A percentile compares a stretch with the other conserved stretches of the same genome.
Conservation (phyloP, 2,329 filamentous ascomycete species). For the Incumbomyces lentus region DNA sequence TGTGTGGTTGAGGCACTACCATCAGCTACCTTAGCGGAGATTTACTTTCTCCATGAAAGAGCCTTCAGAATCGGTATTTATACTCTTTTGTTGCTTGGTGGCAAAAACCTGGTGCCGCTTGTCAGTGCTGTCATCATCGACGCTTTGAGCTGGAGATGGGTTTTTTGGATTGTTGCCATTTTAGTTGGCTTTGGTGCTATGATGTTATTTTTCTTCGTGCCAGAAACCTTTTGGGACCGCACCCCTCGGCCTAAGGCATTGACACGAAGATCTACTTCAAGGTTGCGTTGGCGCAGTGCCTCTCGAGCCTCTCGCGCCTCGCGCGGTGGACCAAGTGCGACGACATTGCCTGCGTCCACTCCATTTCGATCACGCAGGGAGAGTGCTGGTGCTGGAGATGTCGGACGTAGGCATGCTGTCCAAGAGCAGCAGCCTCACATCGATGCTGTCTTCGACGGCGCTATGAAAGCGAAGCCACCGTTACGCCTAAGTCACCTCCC, state of each 20-base stretch:
- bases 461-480: background rate
- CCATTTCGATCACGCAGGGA: background rate
- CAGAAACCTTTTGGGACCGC: conserved; percentile 92
- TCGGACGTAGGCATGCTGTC: background rate
- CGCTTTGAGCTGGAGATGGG: conserved; percentile 73
- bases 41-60: conserved; percentile 89
- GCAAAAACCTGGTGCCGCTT: conserved; percentile 82
- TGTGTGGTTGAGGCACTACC: conserved; percentile 87
- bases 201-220: conserved; percentile 79
- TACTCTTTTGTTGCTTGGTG: conserved; percentile 74
- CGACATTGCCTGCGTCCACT: background rate
- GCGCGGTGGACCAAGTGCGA: background rate
- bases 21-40: conserved; percentile 88
- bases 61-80: conserved; percentile 92
- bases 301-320: background rate
- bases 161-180: conserved; percentile 69
- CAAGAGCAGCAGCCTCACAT: background rate
- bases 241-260: conserved; percentile 46
- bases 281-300: background rate
- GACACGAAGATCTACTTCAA: conserved; percentile 1
- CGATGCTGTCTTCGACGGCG: background rate
- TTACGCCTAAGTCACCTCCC: background rate
- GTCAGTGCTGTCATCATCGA: conserved; percentile 79
- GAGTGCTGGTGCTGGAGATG: background rate
- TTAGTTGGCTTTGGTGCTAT: conserved; percentile 60